These are phyloP conservation scores for Pichia exigua DNA, from an alignment of 805 yeast species.

Conservation along the genomic window DNA sequence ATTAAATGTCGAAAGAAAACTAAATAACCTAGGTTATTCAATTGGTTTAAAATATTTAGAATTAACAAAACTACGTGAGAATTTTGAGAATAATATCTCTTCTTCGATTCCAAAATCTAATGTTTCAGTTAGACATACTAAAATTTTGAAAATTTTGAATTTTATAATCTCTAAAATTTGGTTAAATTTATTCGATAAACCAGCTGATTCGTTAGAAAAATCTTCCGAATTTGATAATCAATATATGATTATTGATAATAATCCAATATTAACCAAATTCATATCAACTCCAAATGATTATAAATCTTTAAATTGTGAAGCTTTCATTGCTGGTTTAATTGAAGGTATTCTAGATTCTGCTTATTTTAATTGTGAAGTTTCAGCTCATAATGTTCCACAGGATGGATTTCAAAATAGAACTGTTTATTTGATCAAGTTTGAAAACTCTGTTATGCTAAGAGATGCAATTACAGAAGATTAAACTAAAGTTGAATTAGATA, in stretches of 20 bases:
- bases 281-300: constrained; percentile 75
- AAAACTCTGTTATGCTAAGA: constrained; percentile 45
- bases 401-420: constrained; percentile 53
- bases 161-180: constrained; percentile 68
- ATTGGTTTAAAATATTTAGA: constrained; percentile 70
- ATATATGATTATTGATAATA: constrained; percentile 71
- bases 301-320: constrained; percentile 69
- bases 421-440: constrained; percentile 68
- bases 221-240: constrained; percentile 53
- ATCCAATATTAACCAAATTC: constrained; percentile 63
- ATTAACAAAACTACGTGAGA: constrained; percentile 59
- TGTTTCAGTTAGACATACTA: constrained; percentile 53
- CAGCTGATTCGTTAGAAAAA: constrained; percentile 42
- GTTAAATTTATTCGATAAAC: constrained; percentile 66
- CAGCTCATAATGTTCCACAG: constrained; percentile 72
- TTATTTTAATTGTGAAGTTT: constrained; percentile 64
- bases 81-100: constrained; percentile 33
- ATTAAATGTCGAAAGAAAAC: constrained; percentile 49
- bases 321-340: constrained; percentile 76
- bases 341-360: constrained; percentile 76
- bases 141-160: constrained; percentile 66
- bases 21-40: constrained; percentile 69
- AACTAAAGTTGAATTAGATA: too few relatives aligned
- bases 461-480: constrained; percentile 27
- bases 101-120: constrained; percentile 54